A percentile compares a stretch with the other conserved stretches of the same genome.
phyloP scores from a whole-genome alignment of 768 basidiomycete species.

The Tulasnella sp. region DNA sequence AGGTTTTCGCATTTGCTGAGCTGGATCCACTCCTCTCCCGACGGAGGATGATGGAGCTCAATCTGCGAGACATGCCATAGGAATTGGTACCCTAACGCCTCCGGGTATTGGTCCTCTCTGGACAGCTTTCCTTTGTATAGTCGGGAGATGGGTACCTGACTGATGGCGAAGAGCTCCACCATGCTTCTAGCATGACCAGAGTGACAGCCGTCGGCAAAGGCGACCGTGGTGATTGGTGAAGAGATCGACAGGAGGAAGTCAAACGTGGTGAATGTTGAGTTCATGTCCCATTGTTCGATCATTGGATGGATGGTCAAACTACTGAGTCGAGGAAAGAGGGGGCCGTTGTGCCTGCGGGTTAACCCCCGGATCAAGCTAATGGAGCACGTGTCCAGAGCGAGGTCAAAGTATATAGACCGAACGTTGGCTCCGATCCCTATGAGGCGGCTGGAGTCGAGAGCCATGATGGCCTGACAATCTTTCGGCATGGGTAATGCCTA shows the following conservation, averaged over 20 bases:
- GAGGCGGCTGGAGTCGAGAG: not conserved
- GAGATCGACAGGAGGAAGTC: not conserved
- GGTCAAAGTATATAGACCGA: not conserved
- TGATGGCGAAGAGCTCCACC: no score
- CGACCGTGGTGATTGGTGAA: not conserved
- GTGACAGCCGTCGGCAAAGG: not conserved
- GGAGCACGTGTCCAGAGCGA: not conserved
- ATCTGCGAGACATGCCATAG: no score
- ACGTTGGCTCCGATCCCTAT: not conserved
- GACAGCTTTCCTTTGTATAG: no score
- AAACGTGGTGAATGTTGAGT: not conserved
- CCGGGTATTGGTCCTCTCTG: no score
- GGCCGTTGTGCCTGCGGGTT: not conserved
- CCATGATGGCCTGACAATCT: no score
- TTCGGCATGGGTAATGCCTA: not conserved
- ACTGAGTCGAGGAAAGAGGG: not conserved
- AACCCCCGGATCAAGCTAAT: not conserved
- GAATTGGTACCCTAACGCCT: no score
- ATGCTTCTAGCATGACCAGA: no score
- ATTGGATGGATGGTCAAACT: not conserved
- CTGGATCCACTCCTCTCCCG: no score
- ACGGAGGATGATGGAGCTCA: no score
- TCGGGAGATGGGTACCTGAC: no score
- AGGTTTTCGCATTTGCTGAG: no score
- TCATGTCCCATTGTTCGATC: not conserved